Conservation (phyloP, 1,284 basidiomycete species). For the Cutaneotrichosporon mucoides region DNA sequence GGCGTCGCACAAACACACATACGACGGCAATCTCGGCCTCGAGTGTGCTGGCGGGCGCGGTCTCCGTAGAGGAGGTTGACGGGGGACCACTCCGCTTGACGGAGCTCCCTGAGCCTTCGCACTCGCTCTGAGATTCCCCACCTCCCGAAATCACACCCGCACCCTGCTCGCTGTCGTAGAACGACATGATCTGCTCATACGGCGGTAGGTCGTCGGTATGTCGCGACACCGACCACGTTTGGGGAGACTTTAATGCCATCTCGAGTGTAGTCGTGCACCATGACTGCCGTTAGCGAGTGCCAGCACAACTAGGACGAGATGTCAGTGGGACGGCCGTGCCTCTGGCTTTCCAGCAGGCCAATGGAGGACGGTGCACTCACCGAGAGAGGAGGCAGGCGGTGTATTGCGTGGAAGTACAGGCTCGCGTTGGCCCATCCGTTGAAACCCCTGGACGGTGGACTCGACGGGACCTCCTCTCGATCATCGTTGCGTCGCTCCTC, state of each 20-base stretch:
- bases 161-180: not conserved
- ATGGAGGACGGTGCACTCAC: not conserved
- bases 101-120: no score
- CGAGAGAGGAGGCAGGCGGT: not conserved
- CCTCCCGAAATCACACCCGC: not conserved
- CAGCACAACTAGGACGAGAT: not conserved
- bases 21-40: not conserved
- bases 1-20: not conserved
- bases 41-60: not conserved
- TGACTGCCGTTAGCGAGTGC: not conserved
- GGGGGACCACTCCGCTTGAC: no score
- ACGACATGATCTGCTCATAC: not conserved
- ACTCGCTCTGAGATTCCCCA: not conserved
- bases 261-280: not conserved
- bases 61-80: not conserved
- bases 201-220: not conserved
- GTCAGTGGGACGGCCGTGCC: no score
- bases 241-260: not conserved
- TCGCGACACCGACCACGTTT: not conserved
- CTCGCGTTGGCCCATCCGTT: not conserved
- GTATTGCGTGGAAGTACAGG: not conserved
- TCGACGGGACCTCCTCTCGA: not conserved
- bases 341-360: no score
- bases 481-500: not conserved
- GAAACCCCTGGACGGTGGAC: not conserved